Conservation (phyloP, 345 rosid genomes). For the Linum trigynum region DNA sequence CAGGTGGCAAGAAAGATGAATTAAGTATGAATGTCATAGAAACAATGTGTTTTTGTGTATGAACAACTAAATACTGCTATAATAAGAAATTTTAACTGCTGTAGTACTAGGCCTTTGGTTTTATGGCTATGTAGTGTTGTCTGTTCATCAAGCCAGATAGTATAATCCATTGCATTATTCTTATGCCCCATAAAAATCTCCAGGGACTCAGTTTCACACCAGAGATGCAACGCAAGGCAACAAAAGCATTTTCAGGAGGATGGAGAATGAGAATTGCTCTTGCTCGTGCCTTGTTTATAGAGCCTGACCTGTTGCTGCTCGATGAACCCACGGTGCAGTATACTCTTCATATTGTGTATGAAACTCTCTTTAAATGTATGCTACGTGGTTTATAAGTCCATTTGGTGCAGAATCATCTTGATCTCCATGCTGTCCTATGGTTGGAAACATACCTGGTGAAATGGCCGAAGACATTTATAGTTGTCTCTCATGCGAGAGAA, state of each 20-base stretch:
- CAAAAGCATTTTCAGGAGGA: slow-evolving; percentile 93
- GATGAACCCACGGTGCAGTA: slow-evolving; percentile 89
- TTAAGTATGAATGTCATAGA: background rate
- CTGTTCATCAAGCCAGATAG: background rate
- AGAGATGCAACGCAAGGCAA: slow-evolving; percentile 79
- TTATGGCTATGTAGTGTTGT: background rate
- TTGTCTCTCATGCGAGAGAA: slow-evolving; percentile 97
- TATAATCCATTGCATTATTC: background rate
- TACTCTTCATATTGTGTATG: slow-evolving; percentile 1
- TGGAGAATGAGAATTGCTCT: slow-evolving; percentile 99
- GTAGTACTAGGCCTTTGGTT: background rate
- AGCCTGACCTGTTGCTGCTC: slow-evolving; percentile 90
- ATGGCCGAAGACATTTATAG: slow-evolving; percentile 97
- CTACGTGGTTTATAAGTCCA: slow-evolving; percentile 8
- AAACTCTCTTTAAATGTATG: slow-evolving; percentile 7
- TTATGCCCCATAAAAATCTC: slow-evolving; percentile 8
- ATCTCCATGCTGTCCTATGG: slow-evolving; percentile 98
- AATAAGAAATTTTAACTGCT: background rate
- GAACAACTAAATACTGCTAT: too few species aligned
- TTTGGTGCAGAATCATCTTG: slow-evolving; percentile 87
- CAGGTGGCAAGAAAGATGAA: background rate
- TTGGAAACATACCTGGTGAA: slow-evolving; percentile 83
- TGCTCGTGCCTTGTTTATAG: slow-evolving; percentile 89
- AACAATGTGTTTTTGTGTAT: background rate
- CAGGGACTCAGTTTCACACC: slow-evolving; percentile 98